A percentile compares a stretch with the other conserved stretches of the same genome.
Evolutionary conservation across 257 asterid species (phyloP).

Genomic region (Gentiana dahurica): DNA sequence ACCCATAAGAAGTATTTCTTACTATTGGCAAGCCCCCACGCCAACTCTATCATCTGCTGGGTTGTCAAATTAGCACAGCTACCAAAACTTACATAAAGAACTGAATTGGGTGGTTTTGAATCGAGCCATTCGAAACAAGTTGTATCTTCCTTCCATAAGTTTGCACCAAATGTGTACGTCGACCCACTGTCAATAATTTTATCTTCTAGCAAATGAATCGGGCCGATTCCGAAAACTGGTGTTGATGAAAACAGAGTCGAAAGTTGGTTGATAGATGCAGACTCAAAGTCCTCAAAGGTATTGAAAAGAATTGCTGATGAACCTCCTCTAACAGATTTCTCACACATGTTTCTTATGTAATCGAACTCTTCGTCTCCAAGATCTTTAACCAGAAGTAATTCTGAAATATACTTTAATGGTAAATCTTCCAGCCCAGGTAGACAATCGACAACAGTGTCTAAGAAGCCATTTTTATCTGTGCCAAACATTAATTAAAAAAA

Average conservation of each 20-base stretch:
- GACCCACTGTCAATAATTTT: background rate
- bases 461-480: conserved; percentile 7
- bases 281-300: conserved; percentile 6
- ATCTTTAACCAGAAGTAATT: conserved; percentile 4
- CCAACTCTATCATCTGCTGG: conserved; percentile 13
- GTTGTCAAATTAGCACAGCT: conserved; percentile 10
- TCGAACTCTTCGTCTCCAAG: background rate
- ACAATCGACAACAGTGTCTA: conserved; percentile 9
- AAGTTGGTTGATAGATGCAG: conserved; percentile 1
- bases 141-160: conserved; percentile 15
- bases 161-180: conserved; percentile 6
- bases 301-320: conserved; percentile 9
- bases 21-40: conserved; percentile 20
- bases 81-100: conserved; percentile 21
- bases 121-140: conserved; percentile 14
- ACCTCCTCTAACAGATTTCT: background rate
- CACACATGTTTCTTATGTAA: background rate
- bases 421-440: conserved; percentile 14
- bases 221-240: conserved; percentile 8
- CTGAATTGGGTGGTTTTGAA: conserved; percentile 9
- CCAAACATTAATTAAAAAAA: background rate
- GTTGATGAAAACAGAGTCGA: conserved; percentile 1
- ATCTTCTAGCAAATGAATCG: conserved; percentile 8
- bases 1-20: conserved; percentile 15
- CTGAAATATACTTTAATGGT: conserved; percentile 8